These are phyloP conservation scores for Crucihimalaya himalaica DNA, from an alignment of 345 rosid species.

Conservation along the genomic window DNA sequence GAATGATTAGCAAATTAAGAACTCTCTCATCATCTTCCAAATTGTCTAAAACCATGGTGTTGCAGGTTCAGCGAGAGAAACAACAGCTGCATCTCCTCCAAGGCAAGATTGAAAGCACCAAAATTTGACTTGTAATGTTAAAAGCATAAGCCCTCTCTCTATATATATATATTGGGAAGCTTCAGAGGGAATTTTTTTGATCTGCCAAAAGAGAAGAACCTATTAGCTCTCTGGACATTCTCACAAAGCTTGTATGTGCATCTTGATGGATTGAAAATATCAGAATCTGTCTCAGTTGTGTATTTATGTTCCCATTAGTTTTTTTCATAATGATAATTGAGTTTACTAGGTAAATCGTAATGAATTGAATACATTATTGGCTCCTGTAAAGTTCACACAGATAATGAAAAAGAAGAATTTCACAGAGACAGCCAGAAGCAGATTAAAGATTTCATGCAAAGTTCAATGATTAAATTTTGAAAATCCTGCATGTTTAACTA, in stretches of 20 bases:
- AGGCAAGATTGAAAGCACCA: slow-evolving; percentile 51
- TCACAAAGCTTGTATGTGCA: slow-evolving; percentile 18
- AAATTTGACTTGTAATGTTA: slow-evolving; percentile 25
- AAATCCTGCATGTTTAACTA: too few relatives aligned
- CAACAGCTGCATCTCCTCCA: slow-evolving; percentile 48
- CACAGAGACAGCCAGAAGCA: neutral
- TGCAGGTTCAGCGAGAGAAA: slow-evolving; percentile 49
- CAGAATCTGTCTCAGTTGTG: slow-evolving; percentile 15
- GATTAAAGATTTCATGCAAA: neutral
- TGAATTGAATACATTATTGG: slow-evolving; percentile 2
- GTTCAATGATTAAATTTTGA: too few relatives aligned
- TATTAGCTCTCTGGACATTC: slow-evolving; percentile 23
- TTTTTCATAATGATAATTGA: neutral
- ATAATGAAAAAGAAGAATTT: neutral
- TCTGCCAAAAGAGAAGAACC: slow-evolving; percentile 29
- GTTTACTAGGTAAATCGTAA: neutral
- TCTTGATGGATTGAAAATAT: slow-evolving; percentile 18
- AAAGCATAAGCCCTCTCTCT: neutral
- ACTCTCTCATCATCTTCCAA: slow-evolving; percentile 11
- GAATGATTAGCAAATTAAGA: neutral
- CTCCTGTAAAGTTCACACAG: neutral
- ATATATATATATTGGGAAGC: neutral
- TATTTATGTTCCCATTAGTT: slow-evolving; percentile 24
- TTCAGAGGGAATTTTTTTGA: slow-evolving; percentile 6
- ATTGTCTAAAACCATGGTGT: neutral